Evolutionary conservation across 1,139 yeast genomes (phyloP), one percentile per base, ranked within the genome.

Genomic region (Yamadazyma atmosphaerica): DNA sequence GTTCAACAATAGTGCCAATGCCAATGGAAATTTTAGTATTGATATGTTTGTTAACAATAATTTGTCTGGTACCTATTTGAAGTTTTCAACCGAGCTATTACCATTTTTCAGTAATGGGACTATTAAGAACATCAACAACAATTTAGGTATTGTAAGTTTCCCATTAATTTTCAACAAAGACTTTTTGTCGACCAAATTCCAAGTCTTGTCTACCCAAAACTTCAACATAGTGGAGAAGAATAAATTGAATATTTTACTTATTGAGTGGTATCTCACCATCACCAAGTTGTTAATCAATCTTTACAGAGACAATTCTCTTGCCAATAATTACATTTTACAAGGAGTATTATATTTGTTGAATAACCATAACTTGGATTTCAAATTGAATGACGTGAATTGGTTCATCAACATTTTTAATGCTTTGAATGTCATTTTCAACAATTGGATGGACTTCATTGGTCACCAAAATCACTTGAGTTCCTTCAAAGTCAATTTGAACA

Each of bases 181-280:
- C 21, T 60, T 62, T 33, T 50, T 69, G 37, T 40, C 43, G 28
- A 36, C 41, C 11, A 32, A 40, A 9, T 28, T 38, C 7, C 28
- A 40, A n/a, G 14, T 19, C 7, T 7, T 18, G 18, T 19, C 24
- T 3, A 12, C 21, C 7, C 8, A 30, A 16, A 28, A 36, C 14
- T 32, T 39, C 10, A 34, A 38, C 8, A 16, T 29, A 8, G 35
- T 44, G 17, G 13, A 29, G 24, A 43, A 43, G 31, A 38, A 38
- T 15, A 52, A 49, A 29, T 42, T 63, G 23, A 50, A 48, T 37
- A 38, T 45, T 14, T 54, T 68, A 24, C 41, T 69, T 1, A 49
- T 67, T 32, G 72, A 68, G 42, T 70, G 75, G 75, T 68, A 64
- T 45, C 44, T 69, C 30, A 59, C 69, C 2, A 56, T 67, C 54